phyloP scores from a whole-genome alignment of 768 basidiomycete species.

The Boletus rubroflammeus region DNA sequence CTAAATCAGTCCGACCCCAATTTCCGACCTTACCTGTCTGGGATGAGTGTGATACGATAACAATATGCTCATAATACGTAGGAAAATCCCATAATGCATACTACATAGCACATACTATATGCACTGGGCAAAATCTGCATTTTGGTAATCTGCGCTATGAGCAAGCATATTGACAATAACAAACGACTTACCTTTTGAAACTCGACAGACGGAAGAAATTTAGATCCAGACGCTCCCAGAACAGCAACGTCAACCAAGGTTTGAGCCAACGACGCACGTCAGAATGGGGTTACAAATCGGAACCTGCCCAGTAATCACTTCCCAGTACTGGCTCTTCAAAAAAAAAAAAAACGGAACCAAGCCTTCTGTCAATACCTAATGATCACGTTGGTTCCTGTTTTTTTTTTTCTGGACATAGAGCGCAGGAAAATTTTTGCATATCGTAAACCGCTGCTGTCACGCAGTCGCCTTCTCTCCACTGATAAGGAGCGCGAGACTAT shows the following conservation, averaged over 20 bases:
- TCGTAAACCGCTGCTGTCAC: conserved; percentile 23
- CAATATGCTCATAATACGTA: not conserved
- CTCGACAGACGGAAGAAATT: not conserved
- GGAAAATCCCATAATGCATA: not conserved
- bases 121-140: not conserved
- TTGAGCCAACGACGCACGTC: conserved; percentile 4
- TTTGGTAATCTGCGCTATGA: not conserved
- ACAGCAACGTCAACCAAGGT: conserved; percentile 27
- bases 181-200: not conserved
- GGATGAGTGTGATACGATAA: not conserved
- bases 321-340: conserved; percentile 3
- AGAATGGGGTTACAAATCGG: conserved; percentile 13
- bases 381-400: conserved; percentile 12
- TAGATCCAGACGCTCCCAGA: conserved; percentile 2
- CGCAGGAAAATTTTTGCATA: conserved; percentile 23
- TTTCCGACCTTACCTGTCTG: not conserved
- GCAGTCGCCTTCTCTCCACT: conserved; percentile 7
- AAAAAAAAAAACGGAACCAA: conserved; percentile 5
- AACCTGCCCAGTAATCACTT: conserved; percentile 3
- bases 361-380: conserved; percentile 18
- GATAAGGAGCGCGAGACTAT: conserved; percentile 18
- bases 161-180: not conserved
- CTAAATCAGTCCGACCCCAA: conserved; percentile 25
- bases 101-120: too few species aligned
- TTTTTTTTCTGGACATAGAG: conserved; percentile 22